A percentile compares a stretch with the other conserved stretches of the same genome.
Evolutionary conservation across 2,329 filamentous ascomycete genomes (phyloP).

Genomic region (Hysterium pulicare): DNA sequence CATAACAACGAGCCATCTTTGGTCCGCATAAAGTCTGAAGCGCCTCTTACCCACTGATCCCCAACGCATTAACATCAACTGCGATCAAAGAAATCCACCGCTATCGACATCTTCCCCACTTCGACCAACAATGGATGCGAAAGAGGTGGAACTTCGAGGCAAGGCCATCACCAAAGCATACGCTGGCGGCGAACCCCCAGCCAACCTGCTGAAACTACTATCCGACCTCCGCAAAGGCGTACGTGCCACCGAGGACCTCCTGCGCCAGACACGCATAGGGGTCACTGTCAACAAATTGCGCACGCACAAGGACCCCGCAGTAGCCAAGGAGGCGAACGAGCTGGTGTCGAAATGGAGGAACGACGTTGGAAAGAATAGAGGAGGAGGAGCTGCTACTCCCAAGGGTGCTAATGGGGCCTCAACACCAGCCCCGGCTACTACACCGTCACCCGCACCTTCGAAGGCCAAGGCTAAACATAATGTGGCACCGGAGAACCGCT

Average conservation of each 20-base stretch:
- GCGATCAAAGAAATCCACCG: too few relatives aligned
- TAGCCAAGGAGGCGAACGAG: conserved; percentile 72
- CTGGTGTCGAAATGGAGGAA: conserved; percentile 87
- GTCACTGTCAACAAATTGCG: conserved; percentile 85
- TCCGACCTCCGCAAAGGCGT: conserved; percentile 77
- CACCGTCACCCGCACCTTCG: conserved; percentile 50
- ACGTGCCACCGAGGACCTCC: conserved; percentile 80
- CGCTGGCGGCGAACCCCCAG: conserved; percentile 67
- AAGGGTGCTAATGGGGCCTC: conserved; percentile 41
- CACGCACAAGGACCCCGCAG: conserved; percentile 68
- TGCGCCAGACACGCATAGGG: conserved; percentile 88
- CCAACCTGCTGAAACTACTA: conserved; percentile 70
- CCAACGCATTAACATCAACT: too few relatives aligned
- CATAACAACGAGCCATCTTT: not conserved
- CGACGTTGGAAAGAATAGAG: conserved; percentile 59
- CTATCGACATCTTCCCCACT: too few relatives aligned
- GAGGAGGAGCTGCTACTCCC: conserved; percentile 47
- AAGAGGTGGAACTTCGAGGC: conserved; percentile 74
- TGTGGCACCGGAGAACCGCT: conserved; percentile 70
- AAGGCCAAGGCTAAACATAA: conserved; percentile 53
- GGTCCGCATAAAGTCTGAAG: too few relatives aligned
- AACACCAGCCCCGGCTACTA: conserved; percentile 39
- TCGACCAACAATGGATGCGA: conserved; percentile 64
- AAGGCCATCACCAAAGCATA: conserved; percentile 79
- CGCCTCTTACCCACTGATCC: too few relatives aligned